Conservation (phyloP, 176 grass and related monocot genomes). For the Oryza nivara region DNA sequence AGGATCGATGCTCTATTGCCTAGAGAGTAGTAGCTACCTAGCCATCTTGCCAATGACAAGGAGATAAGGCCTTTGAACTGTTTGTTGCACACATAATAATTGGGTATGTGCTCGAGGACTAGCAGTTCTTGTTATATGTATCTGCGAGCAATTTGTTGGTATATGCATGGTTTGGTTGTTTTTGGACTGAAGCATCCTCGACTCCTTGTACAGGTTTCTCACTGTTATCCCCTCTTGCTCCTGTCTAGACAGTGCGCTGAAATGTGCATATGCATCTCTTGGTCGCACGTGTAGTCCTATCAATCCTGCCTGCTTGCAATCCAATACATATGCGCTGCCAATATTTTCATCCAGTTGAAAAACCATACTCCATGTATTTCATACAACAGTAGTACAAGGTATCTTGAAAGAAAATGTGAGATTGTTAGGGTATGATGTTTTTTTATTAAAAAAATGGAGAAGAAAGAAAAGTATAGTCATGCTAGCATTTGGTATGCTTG, state of each 20-base stretch:
- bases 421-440: neutral
- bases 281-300: neutral
- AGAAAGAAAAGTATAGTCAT: neutral
- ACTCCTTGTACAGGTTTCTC: neutral
- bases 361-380: neutral
- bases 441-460: no score
- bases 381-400: neutral
- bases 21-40: neutral
- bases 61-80: constrained; percentile 10
- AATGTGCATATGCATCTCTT: constrained; percentile 11
- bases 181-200: constrained; percentile 32
- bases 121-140: constrained; percentile 18
- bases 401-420: neutral
- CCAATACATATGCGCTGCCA: no score
- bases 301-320: neutral
- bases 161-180: constrained; percentile 37
- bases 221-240: neutral
- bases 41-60: constrained; percentile 23
- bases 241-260: neutral
- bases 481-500: neutral
- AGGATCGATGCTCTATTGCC: neutral
- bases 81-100: neutral
- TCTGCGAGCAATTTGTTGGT: constrained; percentile 35
- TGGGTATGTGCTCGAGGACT: constrained; percentile 26
- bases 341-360: neutral